Base-by-base conservation (phyloP, 2,329 filamentous ascomycete genomes). In the Alternaria metachromatica region DNA sequence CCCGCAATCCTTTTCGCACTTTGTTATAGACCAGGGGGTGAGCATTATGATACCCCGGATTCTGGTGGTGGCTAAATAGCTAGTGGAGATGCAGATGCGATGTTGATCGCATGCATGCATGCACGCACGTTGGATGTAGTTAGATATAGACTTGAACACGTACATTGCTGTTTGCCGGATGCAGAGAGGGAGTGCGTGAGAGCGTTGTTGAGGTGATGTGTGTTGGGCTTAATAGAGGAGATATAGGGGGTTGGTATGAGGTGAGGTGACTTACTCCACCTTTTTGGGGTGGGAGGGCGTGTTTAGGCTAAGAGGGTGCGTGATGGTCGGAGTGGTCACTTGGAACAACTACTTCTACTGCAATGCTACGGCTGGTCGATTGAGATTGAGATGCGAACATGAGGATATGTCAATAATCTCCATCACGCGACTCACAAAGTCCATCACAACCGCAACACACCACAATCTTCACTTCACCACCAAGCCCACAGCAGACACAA, bases 41-140 rank as follows among this genome's bases (percentile, higher is more conserved):
- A 37, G 49, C 30, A 53, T 37, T 48, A 46, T 46, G 37, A 54
- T 54, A 55, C 49, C 49, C 49, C 48, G 25, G 49, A 54, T 59
- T 43, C 37, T 54, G 57, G 57, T 59, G 15, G 37, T 46, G 48
- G 57, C 49, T 55, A 59, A 59, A 59, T 50, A 37, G 50, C 26
- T 12, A 56, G 21, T 13, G 23, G 20, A 46, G 33, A 44, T 13
- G 13, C 30, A 28, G 28, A 41, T n/a, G 15, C 37, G 26, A 3
- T 1, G 46, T 25, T 18, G 20, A 53, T 41, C 28, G 30, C 30
- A 53, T 1, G 23, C 45, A 41, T 41, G 33, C 23, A 48, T 41
- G 49, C 10, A 53, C 37, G 20, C 49, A 53, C 5, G 20, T 41
- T n/a, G 8, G 13, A 41, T n/a, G 2, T 46, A 56, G 23, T 45